phyloP scores from a whole-genome alignment of 139 green algal species.

The Auxenochlorella pyrenoidosa region DNA sequence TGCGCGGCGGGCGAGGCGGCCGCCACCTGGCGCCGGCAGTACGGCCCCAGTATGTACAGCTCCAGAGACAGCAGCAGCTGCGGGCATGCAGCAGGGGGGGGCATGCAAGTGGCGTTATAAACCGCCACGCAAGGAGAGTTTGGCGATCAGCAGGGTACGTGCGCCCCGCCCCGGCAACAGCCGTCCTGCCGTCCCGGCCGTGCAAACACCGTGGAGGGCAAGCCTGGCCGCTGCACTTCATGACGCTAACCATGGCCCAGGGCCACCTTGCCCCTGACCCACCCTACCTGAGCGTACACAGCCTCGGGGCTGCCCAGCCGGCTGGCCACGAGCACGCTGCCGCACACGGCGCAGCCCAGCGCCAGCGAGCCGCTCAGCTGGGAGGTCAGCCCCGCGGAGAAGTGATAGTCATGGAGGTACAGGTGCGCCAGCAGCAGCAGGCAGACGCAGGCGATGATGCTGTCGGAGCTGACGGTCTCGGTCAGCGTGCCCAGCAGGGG shows the following conservation, averaged over 20 bases:
- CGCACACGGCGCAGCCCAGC: conserved; percentile 73
- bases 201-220: too few relatives aligned
- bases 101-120: too few relatives aligned
- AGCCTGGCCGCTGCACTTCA: too few relatives aligned
- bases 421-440: conserved; percentile 79
- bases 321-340: conserved; percentile 84
- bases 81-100: background rate
- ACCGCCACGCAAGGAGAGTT: too few relatives aligned
- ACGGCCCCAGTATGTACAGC: conserved; percentile 84
- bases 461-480: conserved; percentile 82
- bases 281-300: conserved; percentile 56
- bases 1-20: conserved; percentile 43
- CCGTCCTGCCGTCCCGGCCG: too few relatives aligned
- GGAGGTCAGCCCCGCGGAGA: background rate
- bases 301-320: conserved; percentile 66
- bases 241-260: background rate
- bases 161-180: too few relatives aligned
- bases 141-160: too few relatives aligned
- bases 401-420: conserved; percentile 87
- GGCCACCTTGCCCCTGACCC: background rate
- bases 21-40: conserved; percentile 70
- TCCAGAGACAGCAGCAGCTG: conserved; percentile 86
- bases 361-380: conserved; percentile 77
- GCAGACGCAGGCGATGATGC: conserved; percentile 71
- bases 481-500: conserved; percentile 84